Conservation (phyloP, 148 eudicot genomes). For the Chenopodium formosanum region DNA sequence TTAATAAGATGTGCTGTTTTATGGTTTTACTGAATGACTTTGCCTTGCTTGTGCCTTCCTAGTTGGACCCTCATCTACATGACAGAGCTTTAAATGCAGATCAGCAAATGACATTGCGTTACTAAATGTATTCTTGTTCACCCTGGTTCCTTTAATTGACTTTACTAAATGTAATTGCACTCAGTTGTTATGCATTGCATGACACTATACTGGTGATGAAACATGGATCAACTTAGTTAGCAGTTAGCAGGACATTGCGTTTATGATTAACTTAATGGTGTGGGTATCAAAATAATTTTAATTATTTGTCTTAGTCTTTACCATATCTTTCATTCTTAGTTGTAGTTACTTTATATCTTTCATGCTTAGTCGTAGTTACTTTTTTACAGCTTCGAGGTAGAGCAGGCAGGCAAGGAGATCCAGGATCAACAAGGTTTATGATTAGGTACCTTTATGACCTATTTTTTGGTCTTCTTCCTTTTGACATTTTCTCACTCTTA, state of each 20-base stretch:
- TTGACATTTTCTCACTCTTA: neutral
- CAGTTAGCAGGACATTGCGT: neutral
- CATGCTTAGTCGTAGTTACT: slow-evolving; percentile 3
- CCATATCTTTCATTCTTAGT: neutral
- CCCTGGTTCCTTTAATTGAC: neutral
- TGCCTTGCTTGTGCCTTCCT: neutral
- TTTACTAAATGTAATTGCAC: neutral
- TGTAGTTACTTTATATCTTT: slow-evolving; percentile 12
- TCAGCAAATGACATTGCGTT: neutral
- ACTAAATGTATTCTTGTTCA: neutral
- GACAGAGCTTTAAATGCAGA: neutral
- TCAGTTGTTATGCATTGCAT: neutral
- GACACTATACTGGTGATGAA: neutral
- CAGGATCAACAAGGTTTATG: slow-evolving; percentile 96
- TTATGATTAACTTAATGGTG: neutral
- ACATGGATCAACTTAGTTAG: neutral
- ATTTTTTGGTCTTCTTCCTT: neutral
- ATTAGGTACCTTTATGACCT: slow-evolving; percentile 55
- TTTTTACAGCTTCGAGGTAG: slow-evolving; percentile 87
- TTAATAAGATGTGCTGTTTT: too few species aligned
- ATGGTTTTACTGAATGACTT: neutral
- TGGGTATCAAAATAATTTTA: neutral
- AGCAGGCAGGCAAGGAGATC: slow-evolving; percentile 99
- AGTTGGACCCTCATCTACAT: neutral
- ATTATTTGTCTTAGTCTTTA: slow-evolving; percentile 3